Evolutionary conservation across 164 flowering plant species (phyloP).

Genomic region (Cinnamomum micranthum): DNA sequence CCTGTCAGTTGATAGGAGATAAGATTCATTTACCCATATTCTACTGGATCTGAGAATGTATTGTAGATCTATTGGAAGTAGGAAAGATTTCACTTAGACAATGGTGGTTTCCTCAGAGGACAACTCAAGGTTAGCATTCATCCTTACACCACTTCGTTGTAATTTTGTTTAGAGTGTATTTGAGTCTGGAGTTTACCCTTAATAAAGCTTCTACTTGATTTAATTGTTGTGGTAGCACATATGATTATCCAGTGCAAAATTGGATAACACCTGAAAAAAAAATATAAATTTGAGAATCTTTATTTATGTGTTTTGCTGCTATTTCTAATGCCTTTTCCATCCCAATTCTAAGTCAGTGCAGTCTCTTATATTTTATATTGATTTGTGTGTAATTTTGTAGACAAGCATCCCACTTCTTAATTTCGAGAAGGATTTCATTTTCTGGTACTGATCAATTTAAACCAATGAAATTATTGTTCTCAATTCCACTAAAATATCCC

Average conservation of each 20-base stretch:
- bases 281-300: not conserved
- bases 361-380: not conserved
- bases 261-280: not conserved
- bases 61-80: slow-evolving; percentile 37
- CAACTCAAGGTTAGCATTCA: slow-evolving; percentile 56
- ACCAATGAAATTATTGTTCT: not conserved
- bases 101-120: slow-evolving; percentile 55
- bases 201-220: not conserved
- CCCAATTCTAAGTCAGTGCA: not conserved
- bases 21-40: slow-evolving; percentile 41
- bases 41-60: slow-evolving; percentile 44
- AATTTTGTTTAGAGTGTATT: not conserved
- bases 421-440: not conserved
- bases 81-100: slow-evolving; percentile 66
- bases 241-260: not conserved
- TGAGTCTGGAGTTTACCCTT: not conserved
- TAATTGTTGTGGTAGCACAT: not conserved
- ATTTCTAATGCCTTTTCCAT: not conserved
- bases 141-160: not conserved
- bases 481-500: not conserved
- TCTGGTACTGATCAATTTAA: not conserved
- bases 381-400: not conserved
- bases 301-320: not conserved
- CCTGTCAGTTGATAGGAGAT: slow-evolving; percentile 29
- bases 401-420: not conserved